These are phyloP conservation scores for Suhomyces faveliae DNA, from an alignment of 805 yeast genomes.

Conservation along the genomic window DNA sequence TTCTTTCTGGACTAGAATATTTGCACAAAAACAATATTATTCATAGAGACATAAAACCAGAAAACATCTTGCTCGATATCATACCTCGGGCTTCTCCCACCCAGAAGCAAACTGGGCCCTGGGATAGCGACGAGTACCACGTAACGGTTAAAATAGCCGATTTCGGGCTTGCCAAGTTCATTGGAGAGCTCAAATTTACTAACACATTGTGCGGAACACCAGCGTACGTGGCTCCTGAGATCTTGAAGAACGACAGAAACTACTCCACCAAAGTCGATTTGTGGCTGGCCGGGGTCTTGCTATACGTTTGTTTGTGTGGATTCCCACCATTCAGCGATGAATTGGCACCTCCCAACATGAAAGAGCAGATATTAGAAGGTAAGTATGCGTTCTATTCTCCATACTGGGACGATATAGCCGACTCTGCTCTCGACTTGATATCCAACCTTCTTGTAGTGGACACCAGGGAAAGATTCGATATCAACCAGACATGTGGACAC, in stretches of 20 bases:
- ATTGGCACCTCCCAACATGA: constrained; percentile 74
- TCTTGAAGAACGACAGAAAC: constrained; percentile 50
- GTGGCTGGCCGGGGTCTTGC: constrained; percentile 79
- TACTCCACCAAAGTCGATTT: constrained; percentile 74
- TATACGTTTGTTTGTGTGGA: constrained; percentile 79
- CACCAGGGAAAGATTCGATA: constrained; percentile 44
- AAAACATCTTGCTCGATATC: constrained; percentile 48
- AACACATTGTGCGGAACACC: constrained; percentile 85
- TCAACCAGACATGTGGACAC: constrained; percentile 39
- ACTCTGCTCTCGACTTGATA: constrained; percentile 63
- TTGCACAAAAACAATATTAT: constrained; percentile 41
- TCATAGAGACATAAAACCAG: constrained; percentile 48
- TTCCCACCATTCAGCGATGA: constrained; percentile 86
- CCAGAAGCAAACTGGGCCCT: constrained; percentile 47
- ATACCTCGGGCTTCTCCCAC: constrained; percentile 34
- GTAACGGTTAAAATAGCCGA: constrained; percentile 76
- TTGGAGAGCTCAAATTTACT: constrained; percentile 72
- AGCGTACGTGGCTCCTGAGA: constrained; percentile 85
- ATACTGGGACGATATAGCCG: constrained; percentile 72
- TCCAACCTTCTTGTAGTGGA: constrained; percentile 57
- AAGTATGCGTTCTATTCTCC: constrained; percentile 75
- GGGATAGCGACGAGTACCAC: constrained; percentile 60
- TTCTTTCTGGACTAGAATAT: constrained; percentile 38
- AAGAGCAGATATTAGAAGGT: constrained; percentile 67
- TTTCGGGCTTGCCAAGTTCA: constrained; percentile 69